Base-by-base conservation (phyloP, 352 stramenopile genomes). In the Halophytophthora batemanensis region DNA sequence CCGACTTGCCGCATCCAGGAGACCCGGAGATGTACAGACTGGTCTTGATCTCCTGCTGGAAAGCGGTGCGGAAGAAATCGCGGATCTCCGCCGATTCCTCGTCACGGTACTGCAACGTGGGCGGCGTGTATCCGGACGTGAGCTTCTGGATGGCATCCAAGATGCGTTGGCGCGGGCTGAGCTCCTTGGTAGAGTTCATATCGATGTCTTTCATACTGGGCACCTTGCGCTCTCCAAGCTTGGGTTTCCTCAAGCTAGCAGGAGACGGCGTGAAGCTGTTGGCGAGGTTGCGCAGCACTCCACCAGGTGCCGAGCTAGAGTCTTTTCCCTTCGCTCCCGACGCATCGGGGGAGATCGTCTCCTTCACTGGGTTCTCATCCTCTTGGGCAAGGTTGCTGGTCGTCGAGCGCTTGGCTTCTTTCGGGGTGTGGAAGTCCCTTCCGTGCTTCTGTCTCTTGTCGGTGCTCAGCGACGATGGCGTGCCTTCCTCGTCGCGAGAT, bases 11-110 rank as follows among this genome's bases (percentile, higher is more conserved):
- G 33, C 79, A 90, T 0, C 84, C 84, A 8, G 84, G 84, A 10
- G 84, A 69, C 0, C 84, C 84, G 0, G 82, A 93, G 31, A 94
- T 74, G 53, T 93, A 94, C 49, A 91, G 21, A 48, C 80, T 94
- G 4, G 69, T 72, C 3, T 74, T 79, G 10, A 74, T 54, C 4
- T 74, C 53, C 31, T 72, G 52, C 18, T 54, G 37, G 38, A 93
- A 87, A 38, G 77, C 87, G 15, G 60, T 53, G 23, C 65, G 59
- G 41, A 90, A 84, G 47, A 93, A 90, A 1, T 62, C 57, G 2
- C 61, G 40, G 37, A 93, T 81, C 37, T 73, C 50, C 13, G 47
- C 41, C 19, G 74, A 71, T 47, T 93, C 80, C 2, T 72, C 63
- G 19, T 88, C 76, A 15, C 83, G 83, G 41, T 91, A 65, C 10